Evolutionary conservation across 2,329 filamentous ascomycete species (phyloP), one percentile per base, ranked within the genome.

Genomic region (Exophiala sp.): DNA sequence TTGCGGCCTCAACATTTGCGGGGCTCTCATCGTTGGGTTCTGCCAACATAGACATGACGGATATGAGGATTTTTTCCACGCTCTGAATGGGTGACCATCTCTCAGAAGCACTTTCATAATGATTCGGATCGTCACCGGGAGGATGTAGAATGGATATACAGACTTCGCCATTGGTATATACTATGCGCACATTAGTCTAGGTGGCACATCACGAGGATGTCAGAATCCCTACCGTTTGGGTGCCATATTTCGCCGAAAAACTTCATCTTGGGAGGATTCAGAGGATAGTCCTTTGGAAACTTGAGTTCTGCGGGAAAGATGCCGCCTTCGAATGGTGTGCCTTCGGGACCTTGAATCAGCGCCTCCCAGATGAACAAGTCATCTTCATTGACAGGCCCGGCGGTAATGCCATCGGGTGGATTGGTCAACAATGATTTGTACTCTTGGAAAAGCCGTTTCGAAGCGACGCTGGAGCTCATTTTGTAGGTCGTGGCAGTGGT

Each of bases 91-190:
- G 92, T 24, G 88, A 92, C 92, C 92, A 97, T 60, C 92, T 86
- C 77, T 97, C 94, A 1, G 88, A 91, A 6, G 94, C 92, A 65
- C 92, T 89, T 73, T 97, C 92, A 80, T 97, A 97, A 77, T 96
- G 91, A 76, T 96, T 96, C 50, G 94, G 94, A 72, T 97, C 92
- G 74, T 97, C 92, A 66, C 94, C 92, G 2, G 92, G 92, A 2
- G 92, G 87, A 72, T 97, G 92, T 2, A 97, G 85, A 75, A 97
- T 97, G n/a, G 89, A 95, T 67, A 97, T 97, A 76, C 92, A 97
- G 65, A 97, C 94, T 14, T 92, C 82, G 60, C 92, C 92, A 69
- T 87, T 92, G 12, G 87, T 82, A 70, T 97, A 97, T 48, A 97
- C 91, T 96, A 62, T 38, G 33, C 4, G 18, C 32, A 42, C 14